Base-by-base conservation (phyloP, 1,284 basidiomycete genomes). In the Agroathelia rolfsii region DNA sequence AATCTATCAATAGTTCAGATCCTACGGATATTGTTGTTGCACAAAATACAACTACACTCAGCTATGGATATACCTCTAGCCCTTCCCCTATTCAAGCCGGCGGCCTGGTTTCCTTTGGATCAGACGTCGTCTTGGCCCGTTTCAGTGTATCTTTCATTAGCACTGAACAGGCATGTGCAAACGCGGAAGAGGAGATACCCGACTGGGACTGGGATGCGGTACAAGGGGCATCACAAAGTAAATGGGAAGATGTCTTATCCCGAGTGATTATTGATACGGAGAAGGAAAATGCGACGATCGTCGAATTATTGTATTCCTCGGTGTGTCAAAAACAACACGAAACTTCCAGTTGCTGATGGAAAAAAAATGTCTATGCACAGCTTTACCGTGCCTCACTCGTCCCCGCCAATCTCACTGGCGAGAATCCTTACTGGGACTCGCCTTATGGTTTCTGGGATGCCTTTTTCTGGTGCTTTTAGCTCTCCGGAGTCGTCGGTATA, bases 311-410 rank as follows among this genome's bases (percentile, higher is more conserved):
- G 2, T 69, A 68, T 40, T 67, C 65, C 24, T 66, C 64, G 8
- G 64, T 65, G 38, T 37, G 36, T 23, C 12, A 31, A 17, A 11
- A 9, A 6, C 14, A 22, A 21, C 9, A 5, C 28, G 3, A n/a
- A n/a, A 7, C 16, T 16, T n/a, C 13, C 22, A 13, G 7, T n/a
- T 15, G 5, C 21, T 33, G 23, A n/a, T 26, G 11, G 20, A 10
- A 14, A 26, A 15, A 3, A 26, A 35, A 14, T 6, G 2, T n/a
- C 7, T n/a, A n/a, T n/a, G n/a, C 6, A 15, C 26, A 68, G 64
- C 54, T 71, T 14, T 72, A 71, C 41, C 64, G 68, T 22, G 53
- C 61, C 0, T 62, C 62, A 17, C 52, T 72, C 17, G 64, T 69
- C 2, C 69, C 69, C 4, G 66, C 66, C 6, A 70, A 71, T 38